Base-by-base conservation (phyloP, 768 basidiomycete genomes). In the Auricularia heimuer region DNA sequence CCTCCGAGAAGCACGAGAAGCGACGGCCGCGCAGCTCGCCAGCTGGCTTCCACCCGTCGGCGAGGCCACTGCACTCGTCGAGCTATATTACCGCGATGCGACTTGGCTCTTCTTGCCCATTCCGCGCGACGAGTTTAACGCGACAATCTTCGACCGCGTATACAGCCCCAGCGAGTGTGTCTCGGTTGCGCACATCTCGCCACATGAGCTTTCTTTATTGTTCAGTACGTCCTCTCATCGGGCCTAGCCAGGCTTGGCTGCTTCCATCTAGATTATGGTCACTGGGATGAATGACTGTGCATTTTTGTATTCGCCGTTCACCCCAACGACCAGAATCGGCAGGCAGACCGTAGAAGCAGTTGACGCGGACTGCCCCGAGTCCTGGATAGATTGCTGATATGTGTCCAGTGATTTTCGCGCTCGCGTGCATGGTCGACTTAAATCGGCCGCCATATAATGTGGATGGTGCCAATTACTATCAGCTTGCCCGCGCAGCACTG, bases 81-180 rank as follows among this genome's bases (percentile, higher is more conserved):
- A 60, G 4, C 1, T 34, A 1, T 60, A 60, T 3, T 60, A 60
- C 56, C 11, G 16, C 4, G 24, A 60, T 33, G 56, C 24, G 8
- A 24, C 56, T 1, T 60, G 56, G 56, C 21, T 60, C 4, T 60
- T 33, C 56, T 12, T 12, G 11, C 29, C 24, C 29, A 60, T 60
- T 36, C 6, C 21, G 29, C 24, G 34, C 10, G 56, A 60, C 56
- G 56, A 60, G 24, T 24, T 60, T 29, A 35, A 29, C 4, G 56
- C 6, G 18, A 29, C 87, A 68, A 78, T 88, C 64, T 88, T 81
- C 66, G 67, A 76, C 6, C 77, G 81, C 61, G 86, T 60, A 1
- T 60, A 33, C 34, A 14, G 12, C 3, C 8, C 16, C 54, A 29
- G 24, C 11, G 4, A 4, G 1, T 12, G 24, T 14, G 14, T 10